These are phyloP conservation scores for Ogataea saltuana DNA, from an alignment of 805 yeast genomes.

Conservation along the genomic window DNA sequence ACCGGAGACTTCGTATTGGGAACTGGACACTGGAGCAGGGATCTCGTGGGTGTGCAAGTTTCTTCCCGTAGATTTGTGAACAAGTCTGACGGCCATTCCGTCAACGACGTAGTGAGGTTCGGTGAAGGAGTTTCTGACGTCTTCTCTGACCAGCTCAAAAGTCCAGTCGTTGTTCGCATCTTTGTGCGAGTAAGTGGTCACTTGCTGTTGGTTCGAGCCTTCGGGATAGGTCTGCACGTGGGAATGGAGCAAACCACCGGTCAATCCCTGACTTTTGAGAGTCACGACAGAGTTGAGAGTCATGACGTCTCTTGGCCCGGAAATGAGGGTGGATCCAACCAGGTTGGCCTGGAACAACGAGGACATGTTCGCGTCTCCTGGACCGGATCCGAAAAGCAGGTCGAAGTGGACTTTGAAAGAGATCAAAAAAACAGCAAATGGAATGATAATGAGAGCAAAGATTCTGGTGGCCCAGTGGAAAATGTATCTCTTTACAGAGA, in stretches of 20 bases:
- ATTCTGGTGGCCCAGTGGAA: conserved; percentile 70
- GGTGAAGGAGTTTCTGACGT: conserved; percentile 33
- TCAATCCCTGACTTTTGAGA: conserved; percentile 66
- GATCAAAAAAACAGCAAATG: conserved; percentile 59
- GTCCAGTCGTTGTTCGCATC: conserved; percentile 86
- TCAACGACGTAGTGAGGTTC: conserved; percentile 47
- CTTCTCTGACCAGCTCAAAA: conserved; percentile 59
- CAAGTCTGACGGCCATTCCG: conserved; percentile 68
- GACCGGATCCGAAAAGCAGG: conserved; percentile 68
- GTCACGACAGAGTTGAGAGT: conserved; percentile 65
- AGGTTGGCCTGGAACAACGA: conserved; percentile 88
- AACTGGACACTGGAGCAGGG: conserved; percentile 68
- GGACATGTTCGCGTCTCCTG: conserved; percentile 90
- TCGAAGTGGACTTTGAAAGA: conserved; percentile 78
- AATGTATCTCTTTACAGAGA: conserved; percentile 51
- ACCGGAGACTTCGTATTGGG: conserved; percentile 81
- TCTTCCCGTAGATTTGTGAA: conserved; percentile 69
- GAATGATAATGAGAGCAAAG: conserved; percentile 62
- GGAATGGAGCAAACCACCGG: conserved; percentile 81
- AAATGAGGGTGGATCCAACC: conserved; percentile 60
- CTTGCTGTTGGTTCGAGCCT: conserved; percentile 92
- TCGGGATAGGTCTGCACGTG: conserved; percentile 85
- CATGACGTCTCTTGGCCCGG: conserved; percentile 64
- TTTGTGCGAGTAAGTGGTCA: conserved; percentile 88
- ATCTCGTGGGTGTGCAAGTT: conserved; percentile 83